Percentiles rank a stretch among this genome's conserved stretches.
Evolutionary conservation across 805 yeast species (phyloP).

Genomic region (Saturnispora quitensis): DNA sequence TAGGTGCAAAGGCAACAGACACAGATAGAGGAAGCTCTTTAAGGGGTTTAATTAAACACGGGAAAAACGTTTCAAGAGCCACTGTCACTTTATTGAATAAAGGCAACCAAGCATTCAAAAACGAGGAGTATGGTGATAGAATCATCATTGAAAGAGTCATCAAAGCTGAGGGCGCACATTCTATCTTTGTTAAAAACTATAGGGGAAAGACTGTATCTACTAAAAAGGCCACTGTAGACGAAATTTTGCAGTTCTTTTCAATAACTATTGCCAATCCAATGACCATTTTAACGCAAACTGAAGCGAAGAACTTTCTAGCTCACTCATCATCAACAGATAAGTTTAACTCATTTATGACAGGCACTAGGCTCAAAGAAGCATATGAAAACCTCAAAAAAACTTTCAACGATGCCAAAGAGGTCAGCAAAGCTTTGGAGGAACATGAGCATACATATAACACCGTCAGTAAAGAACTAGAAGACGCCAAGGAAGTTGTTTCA

Average conservation of each 20-base stretch:
- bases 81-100: constrained; percentile 54
- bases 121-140: constrained; percentile 54
- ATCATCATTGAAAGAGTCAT: constrained; percentile 66
- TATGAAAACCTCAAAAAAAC: constrained; percentile 41
- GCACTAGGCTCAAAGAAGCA: constrained; percentile 66
- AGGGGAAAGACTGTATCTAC: constrained; percentile 45
- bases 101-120: constrained; percentile 57
- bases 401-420: constrained; percentile 32
- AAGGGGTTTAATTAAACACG: constrained; percentile 67
- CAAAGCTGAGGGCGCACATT: constrained; percentile 39
- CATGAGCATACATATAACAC: constrained; percentile 22
- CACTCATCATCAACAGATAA: constrained; percentile 64
- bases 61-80: constrained; percentile 59
- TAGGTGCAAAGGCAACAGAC: constrained; percentile 81
- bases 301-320: constrained; percentile 82
- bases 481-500: constrained; percentile 33
- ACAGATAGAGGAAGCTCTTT: constrained; percentile 77
- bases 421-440: constrained; percentile 31
- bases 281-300: constrained; percentile 88
- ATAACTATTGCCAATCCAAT: constrained; percentile 84
- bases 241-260: constrained; percentile 59
- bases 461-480: constrained; percentile 33
- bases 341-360: constrained; percentile 70
- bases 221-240: constrained; percentile 57
- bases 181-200: constrained; percentile 48